Evolutionary conservation across 805 yeast genomes (phyloP), one percentile per base, ranked within the genome.

Genomic region (Candida ovalis): DNA sequence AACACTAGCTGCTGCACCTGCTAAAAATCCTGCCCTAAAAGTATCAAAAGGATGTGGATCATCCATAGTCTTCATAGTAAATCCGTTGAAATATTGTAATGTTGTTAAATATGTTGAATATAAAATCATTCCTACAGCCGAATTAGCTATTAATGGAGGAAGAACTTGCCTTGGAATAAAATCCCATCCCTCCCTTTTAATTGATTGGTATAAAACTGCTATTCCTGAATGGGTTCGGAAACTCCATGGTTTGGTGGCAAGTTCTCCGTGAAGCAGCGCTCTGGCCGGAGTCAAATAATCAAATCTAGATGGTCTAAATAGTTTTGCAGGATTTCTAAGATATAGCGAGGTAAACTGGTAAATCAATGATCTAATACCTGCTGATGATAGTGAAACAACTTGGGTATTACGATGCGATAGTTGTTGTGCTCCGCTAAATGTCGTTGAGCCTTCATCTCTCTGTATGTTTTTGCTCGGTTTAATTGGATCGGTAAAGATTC

Each of bases 111-210:
- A 92, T 0, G 96, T 78, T 0, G 96, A 86, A 63, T 92, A 92
- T 15, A 92, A 71, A 1, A 90, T 86, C 8, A 88, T 69, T 1
- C 98, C 97, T 1, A 95, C 84, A n/a, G 86, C 84, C 15, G 96
- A 86, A 62, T 92, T 92, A 15, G 95, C 96, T 1, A 91, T 52
- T 40, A 92, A 68, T 1, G 97, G 98, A 2, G 97, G 98, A 21
- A 91, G 66, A 1, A 90, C 82, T 51, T 83, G 85, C 51, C 88
- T 87, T 0, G 96, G 96, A 13, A 92, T 80, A 54, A 88, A 87
- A 47, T 75, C 71, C 96, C 96, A 88, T 2, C 97, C 97, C 57
- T 85, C 87, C 48, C 77, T 76, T 52, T 75, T 79, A 28, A 89
- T 71, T 0, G 96, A 95, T 46, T 78, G 78, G 41, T 80, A 71